These are phyloP conservation scores for Phylloporus rhodoxanthus DNA, from an alignment of 768 basidiomycete species.

Conservation along the genomic window DNA sequence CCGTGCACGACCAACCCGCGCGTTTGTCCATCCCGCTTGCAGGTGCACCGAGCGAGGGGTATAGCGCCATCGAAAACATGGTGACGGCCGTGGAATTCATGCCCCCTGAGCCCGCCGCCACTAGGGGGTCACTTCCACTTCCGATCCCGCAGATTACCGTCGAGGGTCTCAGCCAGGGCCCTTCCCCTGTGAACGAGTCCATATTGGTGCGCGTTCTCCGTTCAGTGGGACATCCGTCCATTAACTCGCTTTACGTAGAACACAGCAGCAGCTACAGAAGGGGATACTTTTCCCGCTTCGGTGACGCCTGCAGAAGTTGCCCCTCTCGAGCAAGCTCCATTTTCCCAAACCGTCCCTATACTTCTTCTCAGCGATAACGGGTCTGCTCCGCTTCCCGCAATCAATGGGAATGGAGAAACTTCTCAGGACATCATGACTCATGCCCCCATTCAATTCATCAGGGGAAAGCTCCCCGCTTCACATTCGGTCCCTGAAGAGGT, in stretches of 20 bases:
- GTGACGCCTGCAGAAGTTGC: background rate
- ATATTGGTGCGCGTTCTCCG: slow-evolving; percentile 11
- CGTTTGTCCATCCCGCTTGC: slow-evolving; percentile 15
- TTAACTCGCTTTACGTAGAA: slow-evolving; percentile 9
- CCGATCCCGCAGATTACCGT: slow-evolving; percentile 18
- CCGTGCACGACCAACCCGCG: background rate
- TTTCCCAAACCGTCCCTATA: slow-evolving; percentile 22
- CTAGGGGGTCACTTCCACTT: slow-evolving; percentile 9
- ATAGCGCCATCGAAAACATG: slow-evolving; percentile 19
- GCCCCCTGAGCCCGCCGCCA: slow-evolving; percentile 8
- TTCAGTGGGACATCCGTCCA: background rate
- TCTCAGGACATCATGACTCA: slow-evolving; percentile 15
- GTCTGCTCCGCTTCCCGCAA: slow-evolving; percentile 7
- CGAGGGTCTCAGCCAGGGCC: slow-evolving; percentile 7
- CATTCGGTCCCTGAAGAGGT: slow-evolving; percentile 1
- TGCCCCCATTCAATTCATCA: slow-evolving; percentile 9
- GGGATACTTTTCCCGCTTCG: slow-evolving; percentile 4
- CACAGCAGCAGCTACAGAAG: slow-evolving; percentile 20
- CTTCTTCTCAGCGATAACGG: slow-evolving; percentile 38
- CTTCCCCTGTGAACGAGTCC: slow-evolving; percentile 26
- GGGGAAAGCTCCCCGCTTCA: background rate
- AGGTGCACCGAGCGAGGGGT: background rate
- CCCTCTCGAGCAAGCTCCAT: slow-evolving; percentile 1
- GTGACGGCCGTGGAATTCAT: slow-evolving; percentile 24
- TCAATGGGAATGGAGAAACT: slow-evolving; percentile 10